Base-by-base conservation (phyloP, 768 basidiomycete species). In the Kwoniella dejecticola region DNA sequence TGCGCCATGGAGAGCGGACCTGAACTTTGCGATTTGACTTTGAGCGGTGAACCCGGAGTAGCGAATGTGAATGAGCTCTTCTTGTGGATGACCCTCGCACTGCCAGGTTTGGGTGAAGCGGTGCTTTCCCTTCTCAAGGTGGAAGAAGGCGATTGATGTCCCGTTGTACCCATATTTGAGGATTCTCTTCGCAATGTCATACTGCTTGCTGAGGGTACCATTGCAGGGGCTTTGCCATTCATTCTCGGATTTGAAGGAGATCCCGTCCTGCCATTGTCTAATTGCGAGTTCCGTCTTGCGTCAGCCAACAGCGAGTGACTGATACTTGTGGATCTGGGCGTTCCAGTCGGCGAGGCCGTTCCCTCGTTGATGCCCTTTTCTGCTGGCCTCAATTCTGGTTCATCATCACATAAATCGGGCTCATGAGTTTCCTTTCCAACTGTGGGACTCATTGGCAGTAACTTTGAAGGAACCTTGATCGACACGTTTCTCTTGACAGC, bases 401-500 rank as follows among this genome's bases (percentile, higher is more conserved):
- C n/a, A n/a, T n/a, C n/a, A n/a, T n/a, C n/a, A n/a, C n/a, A n/a
- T n/a, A n/a, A n/a, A n/a, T n/a, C 41, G 12, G 38, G 13, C 12
- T 4, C 36, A 6, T 41, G 21, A 13, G 1, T 40, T 15, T 41
- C 58, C 24, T 52, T n/a, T n/a, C n/a, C n/a, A n/a, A n/a, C 27
- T n/a, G 19, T 57, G 6, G 15, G 15, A 6, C 29, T 52, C 58
- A 38, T 19, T 21, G 61, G 61, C 29, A 62, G 31, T n/a, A 68
- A 47, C 24, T 46, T 48, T 21, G 61, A 58, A 19, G 70, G 70
- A 7, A 62, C 26, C 49, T 63, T 64, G 41, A 74, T 54, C 11
- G 60, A 63, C 10, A 75, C 31, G 40, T 72, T 68, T 19, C 73
- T 38, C 60, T 70, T 70, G 56, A 72, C 56, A 5, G 65, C 73